Evolutionary conservation across 768 basidiomycete species (phyloP).

Genomic region (Calvatia gigantea): DNA sequence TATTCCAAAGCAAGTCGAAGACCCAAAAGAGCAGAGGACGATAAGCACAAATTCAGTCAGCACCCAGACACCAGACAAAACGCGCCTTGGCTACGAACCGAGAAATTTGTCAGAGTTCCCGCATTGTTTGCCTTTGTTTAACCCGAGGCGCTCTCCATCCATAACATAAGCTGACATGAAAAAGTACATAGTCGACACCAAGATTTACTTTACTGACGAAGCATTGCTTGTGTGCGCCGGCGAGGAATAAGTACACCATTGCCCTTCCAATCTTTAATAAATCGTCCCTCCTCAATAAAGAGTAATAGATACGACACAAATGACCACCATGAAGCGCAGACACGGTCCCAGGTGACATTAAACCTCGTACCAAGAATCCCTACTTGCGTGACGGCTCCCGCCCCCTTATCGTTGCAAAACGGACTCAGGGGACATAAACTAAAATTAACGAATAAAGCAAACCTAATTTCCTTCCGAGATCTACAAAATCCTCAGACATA

Average conservation of each 20-base stretch:
- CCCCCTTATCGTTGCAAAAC: background rate
- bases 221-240: no score
- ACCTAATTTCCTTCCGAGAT: background rate
- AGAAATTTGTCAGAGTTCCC: background rate
- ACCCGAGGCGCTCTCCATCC: background rate
- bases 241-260: no score
- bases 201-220: background rate
- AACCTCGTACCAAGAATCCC: background rate
- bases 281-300: background rate
- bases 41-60: background rate
- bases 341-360: background rate
- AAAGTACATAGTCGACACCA: no score
- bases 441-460: background rate
- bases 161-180: no score
- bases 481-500: background rate
- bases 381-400: background rate
- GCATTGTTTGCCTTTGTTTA: conserved; percentile 13
- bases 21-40: background rate
- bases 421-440: background rate
- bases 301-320: no score
- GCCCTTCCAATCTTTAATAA: no score
- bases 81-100: background rate
- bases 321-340: background rate
- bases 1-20: background rate
- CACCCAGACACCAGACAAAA: background rate